Base-by-base conservation (phyloP, 768 basidiomycete genomes). In the Boletus sp. region DNA sequence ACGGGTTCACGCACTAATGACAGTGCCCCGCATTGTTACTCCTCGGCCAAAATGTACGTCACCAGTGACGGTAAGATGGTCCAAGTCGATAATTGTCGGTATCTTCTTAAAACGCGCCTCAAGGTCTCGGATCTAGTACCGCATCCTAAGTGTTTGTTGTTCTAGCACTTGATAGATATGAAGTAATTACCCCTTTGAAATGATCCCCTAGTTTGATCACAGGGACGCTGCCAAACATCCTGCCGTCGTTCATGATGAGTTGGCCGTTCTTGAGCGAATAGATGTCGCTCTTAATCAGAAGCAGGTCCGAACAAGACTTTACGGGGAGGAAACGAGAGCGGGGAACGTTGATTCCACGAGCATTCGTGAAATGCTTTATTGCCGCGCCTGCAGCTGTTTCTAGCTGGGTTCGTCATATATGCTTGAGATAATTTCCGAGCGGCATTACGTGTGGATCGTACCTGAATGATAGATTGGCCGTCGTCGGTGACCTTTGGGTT, bases 141-240 rank as follows among this genome's bases (percentile, higher is more conserved):
- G 38, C 40, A 45, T 38, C 9, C 25, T 19, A 27, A 39, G 41
- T 46, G 14, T 29, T 42, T 29, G 27, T 14, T 23, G 34, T 45
- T 15, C 19, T 44, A 19, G 9, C 32, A 23, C 50, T 38, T 37
- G n/a, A 50, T 13, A 30, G 27, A 55, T 37, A 10, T 4, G 7
- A 11, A 27, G n/a, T 39, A 23, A 17, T 44, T 51, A 90, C 89
- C 83, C 92, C 95, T 81, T 95, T 97, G 84, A 98, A 97, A 70
- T 90, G 89, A 71, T 94, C 92, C 42, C 94, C 93, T 46, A 97
- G 83, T 77, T 97, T 97, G 80, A 98, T 90, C 46, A 96, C 93
- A n/a, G 94, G 96, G 27, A 91, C 87, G 19, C 83, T 88, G 65
- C 81, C 83, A 66, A 94, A 93, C 85, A 92, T 88, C 61, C 91